Conservation (phyloP, 306 rosid species). For the Prunus salicina region DNA sequence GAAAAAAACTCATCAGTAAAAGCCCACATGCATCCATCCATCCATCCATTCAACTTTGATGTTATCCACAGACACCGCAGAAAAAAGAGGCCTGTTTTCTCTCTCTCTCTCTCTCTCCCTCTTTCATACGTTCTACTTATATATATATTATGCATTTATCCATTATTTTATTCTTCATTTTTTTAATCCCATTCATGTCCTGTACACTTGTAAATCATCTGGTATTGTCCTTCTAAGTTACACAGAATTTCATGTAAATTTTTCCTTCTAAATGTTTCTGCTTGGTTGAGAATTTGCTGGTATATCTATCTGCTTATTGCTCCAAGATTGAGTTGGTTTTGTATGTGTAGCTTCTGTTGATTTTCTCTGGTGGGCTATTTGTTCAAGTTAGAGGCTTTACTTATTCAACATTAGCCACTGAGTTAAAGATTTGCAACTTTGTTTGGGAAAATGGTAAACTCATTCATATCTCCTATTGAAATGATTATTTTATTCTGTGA, state of each 20-base stretch:
- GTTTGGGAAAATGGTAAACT: background rate
- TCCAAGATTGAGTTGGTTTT: background rate
- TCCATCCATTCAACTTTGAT: constrained; percentile 30
- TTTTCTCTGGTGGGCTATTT: background rate
- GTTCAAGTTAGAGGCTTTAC: constrained; percentile 1
- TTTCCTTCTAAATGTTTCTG: background rate
- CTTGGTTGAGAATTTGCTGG: background rate
- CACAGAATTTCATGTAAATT: background rate
- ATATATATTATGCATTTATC: background rate
- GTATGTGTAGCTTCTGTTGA: background rate
- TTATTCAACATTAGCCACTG: background rate
- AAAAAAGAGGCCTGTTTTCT: constrained; percentile 28
- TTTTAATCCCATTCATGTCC: background rate
- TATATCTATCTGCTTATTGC: background rate
- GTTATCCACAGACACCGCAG: constrained; percentile 45
- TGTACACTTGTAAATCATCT: background rate
- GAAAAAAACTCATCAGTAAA: background rate
- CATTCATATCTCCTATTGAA: background rate
- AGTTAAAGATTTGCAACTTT: background rate
- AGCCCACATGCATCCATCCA: constrained; percentile 27
- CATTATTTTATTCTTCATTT: constrained; percentile 9
- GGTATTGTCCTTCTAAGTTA: background rate
- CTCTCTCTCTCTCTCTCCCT: constrained; percentile 22
- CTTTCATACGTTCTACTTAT: background rate
- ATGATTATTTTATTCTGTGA: background rate